A percentile compares a stretch with the other conserved stretches of the same genome.
Conservation (phyloP, 2,329 filamentous ascomycete species). For the Paradendryphiella salina region DNA sequence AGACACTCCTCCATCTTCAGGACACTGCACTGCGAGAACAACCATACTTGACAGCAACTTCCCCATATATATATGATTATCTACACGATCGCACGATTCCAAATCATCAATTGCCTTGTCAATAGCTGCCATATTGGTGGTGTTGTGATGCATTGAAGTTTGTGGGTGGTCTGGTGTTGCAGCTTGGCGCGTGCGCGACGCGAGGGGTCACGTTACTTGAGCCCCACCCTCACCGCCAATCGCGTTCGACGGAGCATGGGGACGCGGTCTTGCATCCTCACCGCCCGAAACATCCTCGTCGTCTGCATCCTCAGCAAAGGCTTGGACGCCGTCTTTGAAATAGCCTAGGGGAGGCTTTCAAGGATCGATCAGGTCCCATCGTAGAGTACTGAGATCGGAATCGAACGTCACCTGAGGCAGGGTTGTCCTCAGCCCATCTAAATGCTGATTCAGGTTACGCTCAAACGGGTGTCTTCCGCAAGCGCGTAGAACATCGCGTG, state of each 20-base stretch:
- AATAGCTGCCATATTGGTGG: too few species aligned
- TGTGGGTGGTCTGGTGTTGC: too few species aligned
- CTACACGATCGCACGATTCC: too few species aligned
- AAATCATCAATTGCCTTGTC: too few species aligned
- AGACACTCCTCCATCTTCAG: too few species aligned
- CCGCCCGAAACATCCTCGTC: slow-evolving; percentile 44
- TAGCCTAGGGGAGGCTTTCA: slow-evolving; percentile 51
- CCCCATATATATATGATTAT: too few species aligned
- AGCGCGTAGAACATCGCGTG: slow-evolving; percentile 64
- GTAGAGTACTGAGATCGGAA: slow-evolving; percentile 61
- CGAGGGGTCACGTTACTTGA: too few species aligned
- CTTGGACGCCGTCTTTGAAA: slow-evolving; percentile 32
- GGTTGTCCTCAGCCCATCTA: slow-evolving; percentile 53
- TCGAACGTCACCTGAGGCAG: slow-evolving; percentile 51
- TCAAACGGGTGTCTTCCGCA: slow-evolving; percentile 64
- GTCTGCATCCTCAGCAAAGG: slow-evolving; percentile 39
- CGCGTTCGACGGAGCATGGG: slow-evolving; percentile 22
- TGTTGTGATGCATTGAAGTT: too few species aligned
- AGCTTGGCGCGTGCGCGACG: too few species aligned
- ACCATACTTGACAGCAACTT: too few species aligned
- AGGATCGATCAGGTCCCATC: slow-evolving; percentile 65
- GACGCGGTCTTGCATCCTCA: slow-evolving; percentile 24
- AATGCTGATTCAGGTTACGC: slow-evolving; percentile 62
- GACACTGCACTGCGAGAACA: too few species aligned
- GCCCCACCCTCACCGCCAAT: slow-evolving; percentile 28